These are phyloP conservation scores for Pythium dissimile DNA, from an alignment of 352 stramenopile genomes.

Conservation along the genomic window DNA sequence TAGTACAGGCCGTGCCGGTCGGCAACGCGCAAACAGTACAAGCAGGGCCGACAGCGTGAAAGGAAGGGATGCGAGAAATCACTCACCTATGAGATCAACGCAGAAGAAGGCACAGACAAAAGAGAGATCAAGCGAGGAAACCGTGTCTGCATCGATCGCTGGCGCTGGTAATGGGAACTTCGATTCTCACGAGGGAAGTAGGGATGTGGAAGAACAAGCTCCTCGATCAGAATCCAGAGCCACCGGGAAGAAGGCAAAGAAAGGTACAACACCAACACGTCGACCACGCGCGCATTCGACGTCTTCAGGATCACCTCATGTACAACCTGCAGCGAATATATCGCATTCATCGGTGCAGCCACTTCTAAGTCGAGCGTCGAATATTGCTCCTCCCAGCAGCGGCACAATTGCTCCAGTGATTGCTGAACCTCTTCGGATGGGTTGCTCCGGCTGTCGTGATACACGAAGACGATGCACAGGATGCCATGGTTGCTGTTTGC, in stretches of 20 bases:
- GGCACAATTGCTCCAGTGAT: background rate
- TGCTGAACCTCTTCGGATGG: constrained; percentile 46
- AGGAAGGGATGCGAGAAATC: background rate
- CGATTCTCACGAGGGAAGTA: background rate
- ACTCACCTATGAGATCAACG: too few species aligned
- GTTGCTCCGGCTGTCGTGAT: constrained; percentile 62
- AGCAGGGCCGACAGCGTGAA: constrained; percentile 5
- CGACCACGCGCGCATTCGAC: constrained; percentile 18
- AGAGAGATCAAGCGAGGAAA: background rate
- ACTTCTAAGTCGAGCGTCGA: background rate
- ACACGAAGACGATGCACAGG: constrained; percentile 53
- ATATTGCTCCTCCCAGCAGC: background rate
- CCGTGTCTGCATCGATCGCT: too few species aligned
- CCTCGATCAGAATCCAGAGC: background rate
- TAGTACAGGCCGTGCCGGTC: background rate
- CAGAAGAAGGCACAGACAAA: background rate
- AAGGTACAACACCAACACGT: background rate
- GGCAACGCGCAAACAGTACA: constrained; percentile 24
- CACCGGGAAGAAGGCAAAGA: constrained; percentile 6
- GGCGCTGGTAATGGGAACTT: too few species aligned
- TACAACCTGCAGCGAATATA: background rate
- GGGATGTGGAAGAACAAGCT: background rate
- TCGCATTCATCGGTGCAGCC: background rate
- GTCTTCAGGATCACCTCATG: constrained; percentile 11
- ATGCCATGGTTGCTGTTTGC: constrained; percentile 60